Evolutionary conservation across 345 rosid species (phyloP).

Genomic region (Euphorbia pulcherrima): DNA sequence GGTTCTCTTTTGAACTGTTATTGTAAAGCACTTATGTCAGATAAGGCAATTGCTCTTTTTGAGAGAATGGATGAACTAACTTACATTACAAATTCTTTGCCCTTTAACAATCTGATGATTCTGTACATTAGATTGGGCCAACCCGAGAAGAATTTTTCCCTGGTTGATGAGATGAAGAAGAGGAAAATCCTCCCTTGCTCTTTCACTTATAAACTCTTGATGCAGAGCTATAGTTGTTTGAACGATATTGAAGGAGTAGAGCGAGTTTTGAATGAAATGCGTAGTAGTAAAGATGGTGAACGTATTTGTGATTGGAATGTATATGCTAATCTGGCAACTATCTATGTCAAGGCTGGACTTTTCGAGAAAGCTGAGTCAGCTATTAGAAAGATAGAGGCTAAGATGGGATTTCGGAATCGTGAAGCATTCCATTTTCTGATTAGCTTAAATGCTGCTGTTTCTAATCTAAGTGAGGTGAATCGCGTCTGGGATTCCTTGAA

Average conservation of each 20-base stretch:
- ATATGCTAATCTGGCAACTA: conserved; percentile 52
- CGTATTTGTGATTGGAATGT: conserved; percentile 42
- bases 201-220: conserved; percentile 44
- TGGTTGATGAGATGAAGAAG: conserved; percentile 54
- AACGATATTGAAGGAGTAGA: conserved; percentile 52
- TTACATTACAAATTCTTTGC: conserved; percentile 33
- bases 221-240: conserved; percentile 48
- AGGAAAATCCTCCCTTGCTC: conserved; percentile 29
- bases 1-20: conserved; percentile 64
- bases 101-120: conserved; percentile 54
- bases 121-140: conserved; percentile 49
- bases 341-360: conserved; percentile 56
- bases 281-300: conserved; percentile 21
- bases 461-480: conserved; percentile 48
- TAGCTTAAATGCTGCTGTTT: conserved; percentile 50
- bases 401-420: conserved; percentile 38
- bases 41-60: conserved; percentile 53
- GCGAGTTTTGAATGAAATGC: conserved; percentile 47
- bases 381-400: conserved; percentile 55
- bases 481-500: conserved; percentile 60
- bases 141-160: conserved; percentile 47
- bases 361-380: conserved; percentile 61
- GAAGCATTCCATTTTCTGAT: conserved; percentile 68
- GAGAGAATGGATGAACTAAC: conserved; percentile 48
- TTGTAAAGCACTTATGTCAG: conserved; percentile 41